Conservation (phyloP, 108 stramenopile species). For the Cyclotella kingstonii region DNA sequence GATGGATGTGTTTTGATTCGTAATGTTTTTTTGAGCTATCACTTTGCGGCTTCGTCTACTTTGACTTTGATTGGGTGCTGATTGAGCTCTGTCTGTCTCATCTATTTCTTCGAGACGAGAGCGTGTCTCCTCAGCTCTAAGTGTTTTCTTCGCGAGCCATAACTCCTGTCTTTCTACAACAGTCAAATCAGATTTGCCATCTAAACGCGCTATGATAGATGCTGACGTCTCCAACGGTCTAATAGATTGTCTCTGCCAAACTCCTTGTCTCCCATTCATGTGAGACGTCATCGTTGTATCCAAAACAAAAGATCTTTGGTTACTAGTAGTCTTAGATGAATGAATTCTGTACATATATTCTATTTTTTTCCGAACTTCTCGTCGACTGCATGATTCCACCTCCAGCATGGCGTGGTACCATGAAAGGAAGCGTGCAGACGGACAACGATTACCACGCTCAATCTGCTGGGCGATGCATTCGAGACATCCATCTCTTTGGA, state of each 20-base stretch:
- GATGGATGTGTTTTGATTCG: not conserved
- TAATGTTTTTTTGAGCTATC: not conserved
- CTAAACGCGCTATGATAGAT: slow-evolving; percentile 14
- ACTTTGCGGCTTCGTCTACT: slow-evolving; percentile 11
- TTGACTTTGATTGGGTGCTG: slow-evolving; percentile 26
- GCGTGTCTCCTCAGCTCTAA: slow-evolving; percentile 8
- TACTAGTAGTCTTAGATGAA: not conserved
- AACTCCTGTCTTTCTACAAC: slow-evolving; percentile 30
- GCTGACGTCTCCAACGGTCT: slow-evolving; percentile 19
- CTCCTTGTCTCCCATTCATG: slow-evolving; percentile 7
- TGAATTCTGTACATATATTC: slow-evolving; percentile 23
- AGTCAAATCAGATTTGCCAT: slow-evolving; percentile 12
- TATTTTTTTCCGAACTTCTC: slow-evolving; percentile 21
- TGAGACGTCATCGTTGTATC: slow-evolving; percentile 23
- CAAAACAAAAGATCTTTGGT: slow-evolving; percentile 20
- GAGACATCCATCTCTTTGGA: slow-evolving; percentile 15
- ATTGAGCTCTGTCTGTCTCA: slow-evolving; percentile 12
- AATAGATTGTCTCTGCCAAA: slow-evolving; percentile 12
- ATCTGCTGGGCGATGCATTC: slow-evolving; percentile 33
- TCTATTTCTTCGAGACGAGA: not conserved
- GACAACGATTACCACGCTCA: slow-evolving; percentile 20
- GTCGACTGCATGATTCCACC: slow-evolving; percentile 17
- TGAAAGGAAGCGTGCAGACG: slow-evolving; percentile 13
- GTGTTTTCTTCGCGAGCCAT: slow-evolving; percentile 37
- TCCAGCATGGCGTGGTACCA: slow-evolving; percentile 40